Conservation (phyloP, 345 rosid genomes). For the Cardamine resedifolia region DNA sequence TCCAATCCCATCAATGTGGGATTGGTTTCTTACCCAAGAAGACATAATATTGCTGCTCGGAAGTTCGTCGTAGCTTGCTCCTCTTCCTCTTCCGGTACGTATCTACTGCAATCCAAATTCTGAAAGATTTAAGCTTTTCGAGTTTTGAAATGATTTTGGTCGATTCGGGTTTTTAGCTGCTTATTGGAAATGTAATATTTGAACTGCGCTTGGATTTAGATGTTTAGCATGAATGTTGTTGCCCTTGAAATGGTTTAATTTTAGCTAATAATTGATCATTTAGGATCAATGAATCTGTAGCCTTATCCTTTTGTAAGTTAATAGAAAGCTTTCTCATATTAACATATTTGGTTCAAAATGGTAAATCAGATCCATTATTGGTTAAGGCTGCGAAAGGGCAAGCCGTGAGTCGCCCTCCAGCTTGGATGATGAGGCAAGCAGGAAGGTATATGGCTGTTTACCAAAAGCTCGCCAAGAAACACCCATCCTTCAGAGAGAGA, state of each 20-base stretch:
- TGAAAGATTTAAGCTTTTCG: neutral
- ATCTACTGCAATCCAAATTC: neutral
- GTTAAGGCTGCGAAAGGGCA: constrained; percentile 92
- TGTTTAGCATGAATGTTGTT: neutral
- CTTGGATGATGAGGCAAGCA: constrained; percentile 99
- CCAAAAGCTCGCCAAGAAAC: constrained; percentile 91
- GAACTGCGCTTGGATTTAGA: neutral
- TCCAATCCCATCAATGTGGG: constrained; percentile 40
- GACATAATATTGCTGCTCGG: constrained; percentile 22
- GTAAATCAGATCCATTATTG: constrained; percentile 66
- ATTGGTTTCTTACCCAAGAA: constrained; percentile 36
- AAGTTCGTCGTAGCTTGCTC: constrained; percentile 49
- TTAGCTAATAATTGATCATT: neutral
- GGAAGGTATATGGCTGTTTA: constrained; percentile 97
- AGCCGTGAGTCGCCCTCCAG: constrained; percentile 77
- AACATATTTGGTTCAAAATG: constrained; percentile 11
- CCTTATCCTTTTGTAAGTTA: neutral
- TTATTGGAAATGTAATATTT: neutral
- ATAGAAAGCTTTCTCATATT: neutral
- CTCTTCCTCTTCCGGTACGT: constrained; percentile 38
- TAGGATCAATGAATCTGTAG: neutral
- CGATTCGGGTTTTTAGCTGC: neutral
- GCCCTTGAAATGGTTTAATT: neutral
- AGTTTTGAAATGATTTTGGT: neutral
- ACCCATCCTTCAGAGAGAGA: constrained; percentile 90